Evolutionary conservation across 169 alveolate genomes (phyloP), one percentile per base, ranked within the genome.

Genomic region (Theileria equi): DNA sequence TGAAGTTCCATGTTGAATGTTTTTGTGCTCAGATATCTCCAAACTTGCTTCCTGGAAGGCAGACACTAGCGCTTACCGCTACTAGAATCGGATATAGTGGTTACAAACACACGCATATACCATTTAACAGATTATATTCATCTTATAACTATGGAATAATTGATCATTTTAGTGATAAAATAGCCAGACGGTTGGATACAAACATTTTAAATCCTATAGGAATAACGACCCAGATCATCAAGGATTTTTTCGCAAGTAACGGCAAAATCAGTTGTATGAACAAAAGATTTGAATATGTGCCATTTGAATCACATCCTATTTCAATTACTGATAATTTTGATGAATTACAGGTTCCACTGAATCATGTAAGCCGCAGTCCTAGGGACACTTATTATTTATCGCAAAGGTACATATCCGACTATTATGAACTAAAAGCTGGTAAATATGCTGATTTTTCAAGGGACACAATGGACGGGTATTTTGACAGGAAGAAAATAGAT

Each of bases 361-460:
- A 87, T 72, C 98, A 94, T 57, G 94, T 90, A 19, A 82, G 91
- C 50, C 55, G 98, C 57, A 82, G 60, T 50, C 88, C 90, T 34
- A 87, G 84, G 44, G 96, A 94, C 61, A 92, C 95, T 25, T 94
- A 89, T 61, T 94, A 91, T 61, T 53, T 91, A 38, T 44, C 74
- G 47, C 38, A 76, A 48, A 65, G 82, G 34, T 87, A 87, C 76
- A 69, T 77, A 26, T 48, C 59, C 19, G 34, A 48, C 1, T 87
- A 34, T 49, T 53, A 35, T 26, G n/a, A 44, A 10, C 72, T 64
- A 17, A 41, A 31, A 19, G 38, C 25, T 4, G 57, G 73, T 17
- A 8, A 1, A 26, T 28, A 40, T 10, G 3, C 2, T 40, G 61
- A 43, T 3, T 16, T 43, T n/a, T 26, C 65, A 34, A 11, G 40